These are phyloP conservation scores for Dictyostelium purpureum DNA, from an alignment of 78 protist species.

Conservation along the genomic window DNA sequence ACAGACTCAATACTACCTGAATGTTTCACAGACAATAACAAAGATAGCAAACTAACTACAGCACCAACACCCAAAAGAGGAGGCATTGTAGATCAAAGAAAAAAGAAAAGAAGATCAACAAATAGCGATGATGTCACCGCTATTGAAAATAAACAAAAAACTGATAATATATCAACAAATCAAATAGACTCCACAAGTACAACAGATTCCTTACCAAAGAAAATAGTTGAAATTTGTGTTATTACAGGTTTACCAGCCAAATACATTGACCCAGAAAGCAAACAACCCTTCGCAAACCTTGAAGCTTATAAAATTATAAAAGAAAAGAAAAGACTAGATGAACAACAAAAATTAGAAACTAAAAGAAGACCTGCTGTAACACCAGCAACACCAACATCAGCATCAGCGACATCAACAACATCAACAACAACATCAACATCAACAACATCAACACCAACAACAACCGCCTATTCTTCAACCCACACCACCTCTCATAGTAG, in stretches of 20 bases:
- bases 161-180: neutral
- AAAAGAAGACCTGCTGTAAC: neutral
- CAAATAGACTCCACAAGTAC: neutral
- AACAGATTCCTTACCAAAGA: neutral
- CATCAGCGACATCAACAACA: too few relatives aligned
- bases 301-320: constrained; percentile 24
- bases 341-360: constrained; percentile 1
- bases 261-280: constrained; percentile 51
- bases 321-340: constrained; percentile 11
- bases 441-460: neutral
- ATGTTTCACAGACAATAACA: neutral
- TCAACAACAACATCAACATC: too few relatives aligned
- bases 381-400: neutral
- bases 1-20: constrained; percentile 34
- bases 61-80: neutral
- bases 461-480: too few relatives aligned
- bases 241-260: constrained; percentile 52
- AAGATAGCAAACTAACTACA: too few relatives aligned
- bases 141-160: neutral
- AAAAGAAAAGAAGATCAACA: neutral
- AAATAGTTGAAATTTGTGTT: constrained; percentile 4
- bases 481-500: neutral
- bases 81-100: neutral
- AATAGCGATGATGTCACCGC: neutral
- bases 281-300: constrained; percentile 36